phyloP scores from a whole-genome alignment of 2,329 filamentous ascomycete genomes.

The Trichocomaceae sp. region DNA sequence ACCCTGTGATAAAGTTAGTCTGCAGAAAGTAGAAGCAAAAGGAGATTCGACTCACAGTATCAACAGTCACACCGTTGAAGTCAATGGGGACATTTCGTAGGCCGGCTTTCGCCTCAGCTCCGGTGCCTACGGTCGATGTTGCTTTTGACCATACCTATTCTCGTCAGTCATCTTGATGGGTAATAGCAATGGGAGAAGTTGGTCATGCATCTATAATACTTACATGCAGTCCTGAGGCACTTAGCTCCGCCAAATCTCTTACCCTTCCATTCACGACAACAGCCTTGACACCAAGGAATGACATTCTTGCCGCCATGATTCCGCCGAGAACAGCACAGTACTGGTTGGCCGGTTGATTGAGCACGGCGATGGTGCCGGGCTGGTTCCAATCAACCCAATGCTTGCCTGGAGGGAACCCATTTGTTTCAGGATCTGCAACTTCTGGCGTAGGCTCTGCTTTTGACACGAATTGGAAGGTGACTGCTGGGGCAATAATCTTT shows the following conservation, averaged over 20 bases:
- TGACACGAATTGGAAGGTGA: conserved; percentile 50
- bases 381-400: conserved; percentile 65
- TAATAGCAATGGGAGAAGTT: background rate
- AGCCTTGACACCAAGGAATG: conserved; percentile 52
- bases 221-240: conserved; percentile 37
- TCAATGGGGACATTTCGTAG: conserved; percentile 36
- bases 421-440: conserved; percentile 21
- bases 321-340: conserved; percentile 68
- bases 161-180: background rate
- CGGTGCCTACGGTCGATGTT: conserved; percentile 41
- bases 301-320: conserved; percentile 67
- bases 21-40: background rate
- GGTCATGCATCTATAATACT: background rate
- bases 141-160: conserved; percentile 38
- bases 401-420: conserved; percentile 52
- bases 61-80: conserved; percentile 36
- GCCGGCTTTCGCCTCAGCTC: conserved; percentile 39
- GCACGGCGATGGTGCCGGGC: conserved; percentile 56
- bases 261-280: conserved; percentile 63
- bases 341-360: conserved; percentile 60
- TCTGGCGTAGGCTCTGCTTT: conserved; percentile 44
- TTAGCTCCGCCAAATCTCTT: conserved; percentile 58
- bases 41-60: conserved; percentile 28
- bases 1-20: conserved; percentile 33
- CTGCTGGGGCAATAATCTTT: conserved; percentile 39